Evolutionary conservation across 345 rosid species (phyloP), one percentile per base, ranked within the genome.

Genomic region (Streptanthus diversifolius): DNA sequence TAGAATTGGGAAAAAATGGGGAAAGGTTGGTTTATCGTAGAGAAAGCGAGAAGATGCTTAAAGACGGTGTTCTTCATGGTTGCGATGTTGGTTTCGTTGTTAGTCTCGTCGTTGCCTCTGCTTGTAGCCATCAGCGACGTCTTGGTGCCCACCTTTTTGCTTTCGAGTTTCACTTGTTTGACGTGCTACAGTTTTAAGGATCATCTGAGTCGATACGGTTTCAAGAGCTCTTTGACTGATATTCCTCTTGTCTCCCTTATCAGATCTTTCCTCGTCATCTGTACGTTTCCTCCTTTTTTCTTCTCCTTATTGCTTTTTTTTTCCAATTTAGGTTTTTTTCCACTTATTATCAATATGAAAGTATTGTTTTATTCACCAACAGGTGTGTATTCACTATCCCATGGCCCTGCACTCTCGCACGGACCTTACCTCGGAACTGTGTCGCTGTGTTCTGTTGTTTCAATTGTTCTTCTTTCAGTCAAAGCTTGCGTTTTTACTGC

Each of bases 351-450:
- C 1, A 47, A 10, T 56, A 7, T 54, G 18, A 63, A 13, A 10
- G 4, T 11, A 1, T 13, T 71, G 3, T 5, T 39, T 0, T 47
- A 1, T 59, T 60, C 18, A 6, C 57, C 8, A 49, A 55, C 87
- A 93, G 98, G 97, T 89, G 96, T 89, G 63, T 90, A 89, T 80
- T 82, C 88, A 22, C 70, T 90, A 45, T 88, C 96, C 7, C 87
- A 93, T 61, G 88, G 79, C 3, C 86, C 96, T 14, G 86, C 87
- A n/a, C 84, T 90, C 32, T 90, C 98, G 0, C 91, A 93, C 22
- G 97, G 97, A 39, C 96, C 93, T 25, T 93, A 93, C 76, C 83
- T 90, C 5, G 98, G 98, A 77, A 86, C 92, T 36, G 97, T 93
- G 35, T 79, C 97, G 0, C 40, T 93, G 15, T 85, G 88, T 75